Evolutionary conservation across 2,329 filamentous ascomycete genomes (phyloP).

Genomic region (Aspergillus calidoustus): DNA sequence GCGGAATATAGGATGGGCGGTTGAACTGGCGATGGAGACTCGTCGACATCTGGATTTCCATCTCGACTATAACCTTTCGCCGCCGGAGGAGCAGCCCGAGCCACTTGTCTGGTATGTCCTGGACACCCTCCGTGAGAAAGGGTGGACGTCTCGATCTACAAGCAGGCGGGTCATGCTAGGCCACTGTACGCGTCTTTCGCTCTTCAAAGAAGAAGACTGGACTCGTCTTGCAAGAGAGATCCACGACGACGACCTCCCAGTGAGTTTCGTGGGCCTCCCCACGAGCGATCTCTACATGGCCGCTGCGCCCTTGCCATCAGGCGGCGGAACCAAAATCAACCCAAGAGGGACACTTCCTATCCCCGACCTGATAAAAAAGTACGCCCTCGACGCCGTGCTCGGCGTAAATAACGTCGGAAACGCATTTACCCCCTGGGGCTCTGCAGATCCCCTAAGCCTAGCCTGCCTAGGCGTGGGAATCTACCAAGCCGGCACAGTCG

Average conservation of each 20-base stretch:
- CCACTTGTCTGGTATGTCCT: slow-evolving; percentile 62
- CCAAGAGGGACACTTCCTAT: slow-evolving; percentile 67
- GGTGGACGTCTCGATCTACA: slow-evolving; percentile 54
- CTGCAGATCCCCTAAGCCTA: slow-evolving; percentile 66
- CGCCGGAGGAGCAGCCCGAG: slow-evolving; percentile 53
- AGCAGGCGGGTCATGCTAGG: slow-evolving; percentile 63
- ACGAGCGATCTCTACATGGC: slow-evolving; percentile 77
- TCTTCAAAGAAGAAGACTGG: slow-evolving; percentile 59
- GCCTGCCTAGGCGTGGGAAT: slow-evolving; percentile 67
- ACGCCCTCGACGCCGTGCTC: slow-evolving; percentile 63
- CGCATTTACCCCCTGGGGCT: slow-evolving; percentile 73
- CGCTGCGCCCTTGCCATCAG: slow-evolving; percentile 34
- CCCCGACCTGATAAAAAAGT: slow-evolving; percentile 62
- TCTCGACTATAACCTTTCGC: slow-evolving; percentile 68
- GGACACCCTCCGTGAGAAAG: slow-evolving; percentile 51
- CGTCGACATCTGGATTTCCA: slow-evolving; percentile 70
- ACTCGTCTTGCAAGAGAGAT: slow-evolving; percentile 54
- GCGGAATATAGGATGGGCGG: slow-evolving; percentile 67
- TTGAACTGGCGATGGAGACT: slow-evolving; percentile 56
- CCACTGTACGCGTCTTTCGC: slow-evolving; percentile 70
- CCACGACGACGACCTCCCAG: slow-evolving; percentile 54
- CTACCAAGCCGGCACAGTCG: slow-evolving; percentile 68
- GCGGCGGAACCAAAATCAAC: slow-evolving; percentile 24
- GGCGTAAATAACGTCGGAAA: slow-evolving; percentile 76
- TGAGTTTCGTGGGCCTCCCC: slow-evolving; percentile 71